A percentile compares a stretch with the other conserved stretches of the same genome.
Evolutionary conservation across 352 stramenopile species (phyloP).

Genomic region (Phytophthora meadii): DNA sequence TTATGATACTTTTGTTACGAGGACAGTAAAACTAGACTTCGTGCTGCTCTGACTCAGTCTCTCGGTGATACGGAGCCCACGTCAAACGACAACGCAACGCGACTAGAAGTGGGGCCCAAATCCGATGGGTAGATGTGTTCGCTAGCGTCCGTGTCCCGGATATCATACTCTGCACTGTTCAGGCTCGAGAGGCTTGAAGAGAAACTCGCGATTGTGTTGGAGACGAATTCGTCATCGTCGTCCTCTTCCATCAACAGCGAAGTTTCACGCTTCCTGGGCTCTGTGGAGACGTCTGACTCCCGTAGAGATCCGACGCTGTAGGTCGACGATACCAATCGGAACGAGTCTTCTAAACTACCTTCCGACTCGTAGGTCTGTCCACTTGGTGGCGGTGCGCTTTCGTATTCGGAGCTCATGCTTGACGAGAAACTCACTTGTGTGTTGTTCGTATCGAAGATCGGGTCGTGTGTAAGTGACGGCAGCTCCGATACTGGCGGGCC

Average conservation of each 20-base stretch:
- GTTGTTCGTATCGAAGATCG: constrained; percentile 32
- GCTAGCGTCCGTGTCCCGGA: constrained; percentile 44
- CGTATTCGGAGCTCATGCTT: constrained; percentile 31
- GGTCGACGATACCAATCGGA: constrained; percentile 14
- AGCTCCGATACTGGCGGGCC: constrained; percentile 8
- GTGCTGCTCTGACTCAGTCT: background rate
- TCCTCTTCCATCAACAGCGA: background rate
- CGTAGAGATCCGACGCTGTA: constrained; percentile 13
- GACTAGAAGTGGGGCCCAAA: constrained; percentile 32
- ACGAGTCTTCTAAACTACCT: constrained; percentile 6
- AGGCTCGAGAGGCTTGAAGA: constrained; percentile 36
- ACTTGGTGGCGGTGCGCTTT: background rate
- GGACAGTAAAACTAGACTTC: constrained; percentile 21
- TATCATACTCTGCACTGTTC: constrained; percentile 29
- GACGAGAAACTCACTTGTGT: constrained; percentile 41
- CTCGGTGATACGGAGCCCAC: constrained; percentile 16
- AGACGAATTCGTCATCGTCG: background rate
- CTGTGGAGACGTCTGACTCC: constrained; percentile 13
- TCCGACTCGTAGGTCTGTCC: constrained; percentile 22
- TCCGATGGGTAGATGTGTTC: constrained; percentile 46
- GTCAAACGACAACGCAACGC: constrained; percentile 42
- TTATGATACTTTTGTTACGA: constrained; percentile 22
- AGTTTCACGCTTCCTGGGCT: background rate
- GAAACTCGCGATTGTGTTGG: constrained; percentile 35
- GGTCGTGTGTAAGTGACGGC: constrained; percentile 3